These are phyloP conservation scores for Colletotrichum aenigma DNA, from an alignment of 2,329 filamentous ascomycete genomes.

Conservation along the genomic window DNA sequence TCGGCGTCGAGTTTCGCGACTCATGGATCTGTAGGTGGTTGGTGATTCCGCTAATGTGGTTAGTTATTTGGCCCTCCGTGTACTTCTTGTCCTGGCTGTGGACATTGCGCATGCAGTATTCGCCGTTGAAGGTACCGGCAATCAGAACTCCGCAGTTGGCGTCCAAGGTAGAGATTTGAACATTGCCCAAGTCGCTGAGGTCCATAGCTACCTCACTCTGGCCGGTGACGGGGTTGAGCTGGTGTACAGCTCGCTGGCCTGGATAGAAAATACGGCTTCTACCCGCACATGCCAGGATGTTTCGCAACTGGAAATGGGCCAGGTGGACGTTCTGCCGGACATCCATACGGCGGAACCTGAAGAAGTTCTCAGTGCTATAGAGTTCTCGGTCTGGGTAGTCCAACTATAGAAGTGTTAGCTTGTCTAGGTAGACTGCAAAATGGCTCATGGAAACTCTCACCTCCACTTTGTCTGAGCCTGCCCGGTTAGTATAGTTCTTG, in stretches of 20 bases:
- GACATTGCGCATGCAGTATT: slow-evolving; percentile 55
- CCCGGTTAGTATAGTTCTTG: slow-evolving; percentile 62
- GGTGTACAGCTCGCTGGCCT: slow-evolving; percentile 50
- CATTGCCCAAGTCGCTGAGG: slow-evolving; percentile 41
- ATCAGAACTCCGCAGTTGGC: slow-evolving; percentile 60
- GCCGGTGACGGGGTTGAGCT: slow-evolving; percentile 56
- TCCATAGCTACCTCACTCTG: slow-evolving; percentile 48
- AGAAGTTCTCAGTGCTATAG: slow-evolving; percentile 52
- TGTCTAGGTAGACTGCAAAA: neutral
- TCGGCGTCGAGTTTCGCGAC: slow-evolving; percentile 54
- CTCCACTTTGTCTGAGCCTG: slow-evolving; percentile 48
- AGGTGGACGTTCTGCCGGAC: slow-evolving; percentile 58
- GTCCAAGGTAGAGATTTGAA: slow-evolving; percentile 55
- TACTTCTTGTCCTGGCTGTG: slow-evolving; percentile 41
- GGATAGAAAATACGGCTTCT: slow-evolving; percentile 63
- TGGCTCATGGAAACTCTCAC: slow-evolving; percentile 41
- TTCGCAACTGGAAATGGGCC: slow-evolving; percentile 71
- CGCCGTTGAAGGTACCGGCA: slow-evolving; percentile 62
- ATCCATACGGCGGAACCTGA: slow-evolving; percentile 63
- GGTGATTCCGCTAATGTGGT: slow-evolving; percentile 59
- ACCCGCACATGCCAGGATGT: slow-evolving; percentile 62
- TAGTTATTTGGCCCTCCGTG: slow-evolving; percentile 53
- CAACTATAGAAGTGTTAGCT: slow-evolving; percentile 6
- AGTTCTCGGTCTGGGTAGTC: slow-evolving; percentile 36
- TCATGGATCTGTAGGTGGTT: slow-evolving; percentile 67